A percentile compares a stretch with the other conserved stretches of the same genome.
Evolutionary conservation across 208 protist species (phyloP).

Genomic region (Leishmania tarentolae): DNA sequence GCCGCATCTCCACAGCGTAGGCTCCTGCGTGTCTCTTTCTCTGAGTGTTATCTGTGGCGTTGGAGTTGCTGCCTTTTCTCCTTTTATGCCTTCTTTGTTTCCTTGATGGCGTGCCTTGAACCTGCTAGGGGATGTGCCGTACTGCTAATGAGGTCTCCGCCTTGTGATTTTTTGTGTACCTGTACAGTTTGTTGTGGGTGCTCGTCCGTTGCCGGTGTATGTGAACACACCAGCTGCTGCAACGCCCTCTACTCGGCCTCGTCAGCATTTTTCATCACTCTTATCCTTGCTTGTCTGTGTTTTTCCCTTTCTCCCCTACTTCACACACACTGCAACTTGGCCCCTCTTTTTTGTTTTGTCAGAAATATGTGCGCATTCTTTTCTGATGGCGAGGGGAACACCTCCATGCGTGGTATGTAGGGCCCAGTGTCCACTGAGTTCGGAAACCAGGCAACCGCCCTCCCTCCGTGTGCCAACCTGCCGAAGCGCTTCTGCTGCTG

Average conservation of each 20-base stretch:
- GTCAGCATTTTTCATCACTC: background rate
- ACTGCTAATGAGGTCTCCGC: background rate
- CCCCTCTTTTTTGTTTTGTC: background rate
- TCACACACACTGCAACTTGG: background rate
- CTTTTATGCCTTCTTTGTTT: too few relatives aligned
- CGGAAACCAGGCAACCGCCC: background rate
- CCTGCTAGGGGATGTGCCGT: background rate
- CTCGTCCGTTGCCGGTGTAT: background rate
- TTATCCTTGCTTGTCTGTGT: background rate
- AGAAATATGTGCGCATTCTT: background rate
- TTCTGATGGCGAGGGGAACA: background rate
- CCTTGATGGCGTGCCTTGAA: background rate
- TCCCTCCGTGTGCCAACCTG: background rate
- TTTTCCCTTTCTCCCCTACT: background rate
- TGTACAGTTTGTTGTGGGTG: background rate
- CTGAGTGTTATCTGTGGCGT: background rate
- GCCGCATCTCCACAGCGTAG: background rate
- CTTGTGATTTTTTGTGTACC: too few relatives aligned
- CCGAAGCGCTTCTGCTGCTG: background rate
- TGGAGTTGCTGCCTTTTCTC: background rate
- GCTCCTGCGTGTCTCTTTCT: background rate
- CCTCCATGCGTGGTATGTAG: background rate
- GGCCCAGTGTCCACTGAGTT: background rate
- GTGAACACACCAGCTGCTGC: background rate
- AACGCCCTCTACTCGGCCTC: background rate